Conservation (phyloP, 2,329 filamentous ascomycete genomes). For the Pseudogymnoascus sp. region DNA sequence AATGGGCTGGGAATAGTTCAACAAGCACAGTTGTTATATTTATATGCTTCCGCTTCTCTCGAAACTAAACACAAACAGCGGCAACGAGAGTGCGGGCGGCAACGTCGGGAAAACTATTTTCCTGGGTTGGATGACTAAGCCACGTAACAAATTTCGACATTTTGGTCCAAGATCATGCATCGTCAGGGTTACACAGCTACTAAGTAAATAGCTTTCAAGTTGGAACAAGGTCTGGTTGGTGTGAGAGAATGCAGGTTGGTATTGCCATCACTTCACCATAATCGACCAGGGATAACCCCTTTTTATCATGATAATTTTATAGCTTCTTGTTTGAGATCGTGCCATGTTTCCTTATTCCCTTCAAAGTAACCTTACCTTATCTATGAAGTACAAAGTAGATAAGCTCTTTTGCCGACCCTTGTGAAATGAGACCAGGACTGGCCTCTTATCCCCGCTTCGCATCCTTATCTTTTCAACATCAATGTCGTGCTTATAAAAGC, state of each 20-base stretch:
- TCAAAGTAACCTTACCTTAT: neutral
- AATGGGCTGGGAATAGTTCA: neutral
- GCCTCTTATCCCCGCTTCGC: conserved; percentile 9
- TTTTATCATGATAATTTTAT: neutral
- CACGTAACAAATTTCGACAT: neutral
- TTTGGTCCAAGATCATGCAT: neutral
- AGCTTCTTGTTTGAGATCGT: neutral
- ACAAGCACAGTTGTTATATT: conserved; percentile 9
- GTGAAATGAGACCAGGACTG: conserved; percentile 8
- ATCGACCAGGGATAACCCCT: neutral
- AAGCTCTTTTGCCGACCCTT: conserved; percentile 8
- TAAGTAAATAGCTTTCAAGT: neutral
- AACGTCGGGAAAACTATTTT: conserved; percentile 1
- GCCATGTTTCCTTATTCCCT: conserved; percentile 7
- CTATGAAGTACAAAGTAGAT: neutral
- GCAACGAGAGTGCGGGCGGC: conserved; percentile 8
- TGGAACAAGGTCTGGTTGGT: neutral
- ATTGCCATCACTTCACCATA: neutral
- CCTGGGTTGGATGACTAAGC: neutral
- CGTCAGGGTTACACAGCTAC: conserved; percentile 2
- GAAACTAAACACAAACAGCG: conserved; percentile 11
- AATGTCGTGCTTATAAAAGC: conserved; percentile 8
- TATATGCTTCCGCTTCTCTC: conserved; percentile 8
- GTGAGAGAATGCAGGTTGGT: neutral
- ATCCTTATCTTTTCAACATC: conserved; percentile 10